These are phyloP conservation scores for Hypericum perforatum DNA, from an alignment of 345 rosid species.

Conservation along the genomic window DNA sequence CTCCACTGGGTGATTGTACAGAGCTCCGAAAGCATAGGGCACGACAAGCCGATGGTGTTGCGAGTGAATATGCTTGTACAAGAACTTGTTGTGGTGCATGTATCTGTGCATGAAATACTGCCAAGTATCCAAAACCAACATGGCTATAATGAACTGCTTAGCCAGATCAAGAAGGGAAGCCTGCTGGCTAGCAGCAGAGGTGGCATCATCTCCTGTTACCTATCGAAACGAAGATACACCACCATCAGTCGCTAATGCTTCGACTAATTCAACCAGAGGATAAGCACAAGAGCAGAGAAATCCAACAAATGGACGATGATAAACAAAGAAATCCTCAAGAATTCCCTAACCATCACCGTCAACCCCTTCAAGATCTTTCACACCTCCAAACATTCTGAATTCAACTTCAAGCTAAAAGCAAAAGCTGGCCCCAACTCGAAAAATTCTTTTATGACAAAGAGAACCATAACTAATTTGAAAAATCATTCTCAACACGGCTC, in stretches of 20 bases:
- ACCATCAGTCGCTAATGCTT: background rate
- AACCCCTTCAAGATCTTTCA: too few relatives aligned
- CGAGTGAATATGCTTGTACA: conserved; percentile 71
- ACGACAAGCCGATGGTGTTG: conserved; percentile 10
- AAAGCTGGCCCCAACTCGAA: too few relatives aligned
- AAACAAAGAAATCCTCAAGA: too few relatives aligned
- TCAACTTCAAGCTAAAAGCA: too few relatives aligned
- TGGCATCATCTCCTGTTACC: conserved; percentile 59
- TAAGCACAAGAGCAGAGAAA: too few relatives aligned
- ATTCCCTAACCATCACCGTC: too few relatives aligned
- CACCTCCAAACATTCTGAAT: too few relatives aligned
- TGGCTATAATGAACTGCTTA: conserved; percentile 59
- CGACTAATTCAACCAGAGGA: too few relatives aligned
- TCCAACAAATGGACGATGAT: too few relatives aligned
- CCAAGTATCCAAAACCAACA: conserved; percentile 76
- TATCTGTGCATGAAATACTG: conserved; percentile 80
- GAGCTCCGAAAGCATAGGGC: background rate
- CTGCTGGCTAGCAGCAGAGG: conserved; percentile 20
- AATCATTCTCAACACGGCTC: too few relatives aligned
- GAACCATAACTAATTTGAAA: too few relatives aligned
- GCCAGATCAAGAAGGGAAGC: conserved; percentile 42
- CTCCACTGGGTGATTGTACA: background rate
- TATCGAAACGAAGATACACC: conserved; percentile 15
- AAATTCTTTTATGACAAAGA: too few relatives aligned
- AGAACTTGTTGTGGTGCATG: conserved; percentile 76